These are phyloP conservation scores for Fusarium penzigii DNA, from an alignment of 2,329 filamentous ascomycete species.

Conservation along the genomic window DNA sequence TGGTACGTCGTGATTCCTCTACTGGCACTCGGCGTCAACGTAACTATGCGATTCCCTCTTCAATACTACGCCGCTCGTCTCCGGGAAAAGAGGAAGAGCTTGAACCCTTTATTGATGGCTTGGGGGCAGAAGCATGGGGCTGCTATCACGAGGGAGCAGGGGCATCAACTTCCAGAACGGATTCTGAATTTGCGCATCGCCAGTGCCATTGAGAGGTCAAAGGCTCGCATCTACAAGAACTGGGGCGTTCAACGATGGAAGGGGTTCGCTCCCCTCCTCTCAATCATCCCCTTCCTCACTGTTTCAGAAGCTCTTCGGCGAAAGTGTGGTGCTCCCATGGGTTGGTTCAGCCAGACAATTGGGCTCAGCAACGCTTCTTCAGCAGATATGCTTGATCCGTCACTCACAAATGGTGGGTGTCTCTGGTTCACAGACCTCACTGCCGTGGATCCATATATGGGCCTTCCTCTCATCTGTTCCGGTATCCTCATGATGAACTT, in stretches of 20 bases:
- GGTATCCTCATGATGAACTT: slow-evolving; percentile 30
- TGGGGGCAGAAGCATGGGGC: slow-evolving; percentile 33
- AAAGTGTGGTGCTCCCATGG: slow-evolving; percentile 39
- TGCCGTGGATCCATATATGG: slow-evolving; percentile 50
- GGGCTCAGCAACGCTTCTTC: slow-evolving; percentile 28
- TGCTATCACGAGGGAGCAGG: slow-evolving; percentile 4
- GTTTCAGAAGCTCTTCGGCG: slow-evolving; percentile 52
- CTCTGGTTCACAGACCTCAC: slow-evolving; percentile 59
- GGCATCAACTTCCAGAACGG: slow-evolving; percentile 13
- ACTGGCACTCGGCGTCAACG: slow-evolving; percentile 48
- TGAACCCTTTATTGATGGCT: slow-evolving; percentile 34
- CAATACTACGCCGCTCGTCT: slow-evolving; percentile 42
- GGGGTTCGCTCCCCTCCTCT: slow-evolving; percentile 39
- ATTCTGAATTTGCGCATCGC: slow-evolving; percentile 26
- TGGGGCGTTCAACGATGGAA: slow-evolving; percentile 52
- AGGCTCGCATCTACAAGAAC: slow-evolving; percentile 36
- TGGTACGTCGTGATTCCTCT: slow-evolving; percentile 58
- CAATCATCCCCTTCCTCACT: slow-evolving; percentile 51
- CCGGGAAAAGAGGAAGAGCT: slow-evolving; percentile 29
- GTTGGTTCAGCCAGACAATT: slow-evolving; percentile 34
- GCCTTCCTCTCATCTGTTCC: slow-evolving; percentile 45
- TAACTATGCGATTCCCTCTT: slow-evolving; percentile 49
- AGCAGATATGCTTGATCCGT: slow-evolving; percentile 35
- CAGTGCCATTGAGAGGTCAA: slow-evolving; percentile 31
- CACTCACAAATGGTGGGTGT: slow-evolving; percentile 50